phyloP scores from a whole-genome alignment of 1,139 yeast species.

The Casaregolazyma lundiana region DNA sequence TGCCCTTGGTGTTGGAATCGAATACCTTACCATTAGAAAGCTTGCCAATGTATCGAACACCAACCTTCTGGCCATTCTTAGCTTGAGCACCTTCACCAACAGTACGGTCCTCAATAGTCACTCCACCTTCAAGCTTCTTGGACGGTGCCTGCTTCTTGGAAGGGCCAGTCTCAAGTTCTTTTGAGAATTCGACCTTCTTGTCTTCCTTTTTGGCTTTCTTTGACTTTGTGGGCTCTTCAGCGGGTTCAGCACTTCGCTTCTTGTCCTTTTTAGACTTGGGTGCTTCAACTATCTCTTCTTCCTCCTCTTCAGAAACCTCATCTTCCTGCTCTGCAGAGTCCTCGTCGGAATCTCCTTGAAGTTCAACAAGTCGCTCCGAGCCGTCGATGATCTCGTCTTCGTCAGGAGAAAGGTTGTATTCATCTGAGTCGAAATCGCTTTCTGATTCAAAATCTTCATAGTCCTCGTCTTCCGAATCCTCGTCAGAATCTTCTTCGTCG shows the following conservation, averaged over 20 bases:
- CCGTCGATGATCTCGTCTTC: constrained; percentile 68
- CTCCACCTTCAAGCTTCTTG: constrained; percentile 88
- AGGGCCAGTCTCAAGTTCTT: constrained; percentile 93
- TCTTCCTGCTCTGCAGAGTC: constrained; percentile 50
- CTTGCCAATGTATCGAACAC: constrained; percentile 97
- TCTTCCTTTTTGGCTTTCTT: constrained; percentile 40
- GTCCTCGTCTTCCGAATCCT: constrained; percentile 40
- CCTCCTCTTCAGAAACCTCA: constrained; percentile 54
- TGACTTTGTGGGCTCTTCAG: constrained; percentile 29
- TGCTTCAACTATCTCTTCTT: constrained; percentile 42
- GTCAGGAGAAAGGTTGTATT: constrained; percentile 85
- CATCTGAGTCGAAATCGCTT: constrained; percentile 52
- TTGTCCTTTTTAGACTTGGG: constrained; percentile 37
- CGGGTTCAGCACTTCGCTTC: constrained; percentile 30
- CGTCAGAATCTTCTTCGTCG: constrained; percentile 49
- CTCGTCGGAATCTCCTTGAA: constrained; percentile 27
- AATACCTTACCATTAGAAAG: constrained; percentile 93
- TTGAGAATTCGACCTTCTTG: constrained; percentile 81
- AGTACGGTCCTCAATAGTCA: constrained; percentile 86
- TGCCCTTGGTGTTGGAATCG: constrained; percentile 95
- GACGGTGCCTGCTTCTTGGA: constrained; percentile 45
- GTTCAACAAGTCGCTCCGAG: constrained; percentile 16
- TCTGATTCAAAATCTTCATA: constrained; percentile 38
- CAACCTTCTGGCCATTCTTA: constrained; percentile 85
- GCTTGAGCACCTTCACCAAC: constrained; percentile 84